phyloP scores from a whole-genome alignment of 2,329 filamentous ascomycete genomes.

The Diaporthe capsici region DNA sequence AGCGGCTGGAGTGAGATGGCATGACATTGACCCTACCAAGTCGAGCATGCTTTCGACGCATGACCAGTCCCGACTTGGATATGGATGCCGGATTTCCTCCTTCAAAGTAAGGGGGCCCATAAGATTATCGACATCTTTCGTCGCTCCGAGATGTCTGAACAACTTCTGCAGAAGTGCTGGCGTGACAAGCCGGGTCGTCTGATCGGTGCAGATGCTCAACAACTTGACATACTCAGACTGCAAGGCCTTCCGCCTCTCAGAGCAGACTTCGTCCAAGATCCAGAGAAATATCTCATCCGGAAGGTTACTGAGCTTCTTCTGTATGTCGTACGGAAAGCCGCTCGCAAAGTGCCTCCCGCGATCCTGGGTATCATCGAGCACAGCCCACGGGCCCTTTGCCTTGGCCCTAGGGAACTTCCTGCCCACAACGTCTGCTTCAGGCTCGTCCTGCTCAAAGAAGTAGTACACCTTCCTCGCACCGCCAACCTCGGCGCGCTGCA shows the following conservation, averaged over 20 bases:
- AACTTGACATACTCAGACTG: conserved; percentile 73
- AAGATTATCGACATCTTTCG: conserved; percentile 57
- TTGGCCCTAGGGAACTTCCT: conserved; percentile 55
- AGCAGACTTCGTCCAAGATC: conserved; percentile 72
- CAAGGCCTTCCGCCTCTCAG: conserved; percentile 68
- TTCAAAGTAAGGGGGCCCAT: conserved; percentile 42
- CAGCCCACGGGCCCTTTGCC: conserved; percentile 59
- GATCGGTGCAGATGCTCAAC: conserved; percentile 59
- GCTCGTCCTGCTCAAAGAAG: conserved; percentile 62
- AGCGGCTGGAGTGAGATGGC: conserved; percentile 52
- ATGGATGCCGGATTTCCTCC: conserved; percentile 43
- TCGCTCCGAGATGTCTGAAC: conserved; percentile 72
- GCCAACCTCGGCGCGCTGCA: conserved; percentile 63
- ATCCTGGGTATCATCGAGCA: conserved; percentile 63
- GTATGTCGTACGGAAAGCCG: conserved; percentile 71
- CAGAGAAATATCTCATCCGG: conserved; percentile 77
- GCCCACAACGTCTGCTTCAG: conserved; percentile 43
- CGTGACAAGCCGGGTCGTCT: conserved; percentile 61
- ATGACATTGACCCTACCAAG: conserved; percentile 57
- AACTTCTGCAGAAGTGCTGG: conserved; percentile 63
- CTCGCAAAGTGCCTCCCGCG: conserved; percentile 73
- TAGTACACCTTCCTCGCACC: conserved; percentile 58
- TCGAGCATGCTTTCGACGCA: conserved; percentile 59
- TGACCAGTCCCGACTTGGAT: conserved; percentile 59
- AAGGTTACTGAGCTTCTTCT: conserved; percentile 59